A percentile compares a stretch with the other conserved stretches of the same genome.
Evolutionary conservation across 2,329 filamentous ascomycete genomes (phyloP).

Genomic region (Pyrenochaeta sp.): DNA sequence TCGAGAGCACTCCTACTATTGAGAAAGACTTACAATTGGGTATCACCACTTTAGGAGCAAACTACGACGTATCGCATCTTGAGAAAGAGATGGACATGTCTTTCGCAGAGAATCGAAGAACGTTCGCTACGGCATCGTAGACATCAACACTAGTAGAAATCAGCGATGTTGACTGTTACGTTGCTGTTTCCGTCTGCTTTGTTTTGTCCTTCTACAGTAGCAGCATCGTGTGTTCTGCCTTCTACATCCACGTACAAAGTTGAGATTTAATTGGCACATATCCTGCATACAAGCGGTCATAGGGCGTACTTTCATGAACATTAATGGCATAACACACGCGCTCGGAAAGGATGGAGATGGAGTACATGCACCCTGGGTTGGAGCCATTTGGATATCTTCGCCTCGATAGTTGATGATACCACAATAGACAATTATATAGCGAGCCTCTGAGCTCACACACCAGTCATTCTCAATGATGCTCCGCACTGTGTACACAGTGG

Average conservation of each 20-base stretch:
- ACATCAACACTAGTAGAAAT: neutral
- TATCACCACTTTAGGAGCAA: constrained; percentile 9
- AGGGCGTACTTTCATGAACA: neutral
- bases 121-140: constrained; percentile 17
- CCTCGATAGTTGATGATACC: neutral
- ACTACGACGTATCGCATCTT: constrained; percentile 28
- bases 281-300: neutral
- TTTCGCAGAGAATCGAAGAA: constrained; percentile 26
- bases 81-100: constrained; percentile 45
- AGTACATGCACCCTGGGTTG: neutral
- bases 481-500: neutral
- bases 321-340: neutral
- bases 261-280: neutral
- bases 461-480: neutral
- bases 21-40: constrained; percentile 50
- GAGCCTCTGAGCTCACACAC: neutral
- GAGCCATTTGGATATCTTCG: neutral
- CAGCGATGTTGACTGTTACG: neutral
- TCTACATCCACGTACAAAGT: neutral
- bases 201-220: neutral
- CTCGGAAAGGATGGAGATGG: neutral
- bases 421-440: neutral
- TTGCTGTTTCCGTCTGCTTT: neutral
- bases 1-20: constrained; percentile 55
- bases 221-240: neutral